phyloP scores from a whole-genome alignment of 345 rosid species.

The Euphorbia pulcherrima region DNA sequence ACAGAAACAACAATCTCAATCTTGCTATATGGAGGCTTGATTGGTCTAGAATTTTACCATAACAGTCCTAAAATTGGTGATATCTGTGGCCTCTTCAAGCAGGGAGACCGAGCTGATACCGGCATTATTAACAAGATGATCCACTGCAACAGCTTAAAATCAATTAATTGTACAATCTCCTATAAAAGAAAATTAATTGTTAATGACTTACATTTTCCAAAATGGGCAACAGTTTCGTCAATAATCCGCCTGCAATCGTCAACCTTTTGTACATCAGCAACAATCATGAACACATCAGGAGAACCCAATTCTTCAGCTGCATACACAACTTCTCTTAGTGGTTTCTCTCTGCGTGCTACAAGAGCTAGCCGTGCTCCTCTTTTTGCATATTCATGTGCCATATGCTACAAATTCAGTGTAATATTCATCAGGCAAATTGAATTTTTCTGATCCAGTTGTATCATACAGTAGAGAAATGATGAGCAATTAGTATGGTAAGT shows the following conservation, averaged over 20 bases:
- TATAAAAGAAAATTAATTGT: too few species aligned
- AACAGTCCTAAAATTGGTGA: slow-evolving; percentile 10
- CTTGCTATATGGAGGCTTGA: too few species aligned
- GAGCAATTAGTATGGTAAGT: too few species aligned
- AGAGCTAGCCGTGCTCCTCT: slow-evolving; percentile 58
- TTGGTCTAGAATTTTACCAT: too few species aligned
- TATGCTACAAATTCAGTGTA: slow-evolving; percentile 21
- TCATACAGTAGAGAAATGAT: too few species aligned
- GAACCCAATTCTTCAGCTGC: slow-evolving; percentile 40
- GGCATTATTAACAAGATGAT: slow-evolving; percentile 29
- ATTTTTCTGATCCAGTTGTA: too few species aligned
- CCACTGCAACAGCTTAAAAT: slow-evolving; percentile 6
- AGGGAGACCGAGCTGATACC: neutral
- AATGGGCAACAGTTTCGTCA: too few species aligned
- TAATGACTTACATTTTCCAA: slow-evolving; percentile 19
- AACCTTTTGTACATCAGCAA: slow-evolving; percentile 24
- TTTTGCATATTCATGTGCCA: slow-evolving; percentile 59
- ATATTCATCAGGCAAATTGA: too few species aligned
- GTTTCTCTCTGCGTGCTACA: slow-evolving; percentile 41
- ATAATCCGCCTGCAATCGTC: slow-evolving; percentile 24
- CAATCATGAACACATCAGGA: slow-evolving; percentile 33
- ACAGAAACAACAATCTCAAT: too few species aligned
- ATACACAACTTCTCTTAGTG: slow-evolving; percentile 43
- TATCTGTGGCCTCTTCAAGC: slow-evolving; percentile 6
- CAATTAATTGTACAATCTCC: neutral